These are phyloP conservation scores for Leccinum variicolor DNA, from an alignment of 768 basidiomycete species.

Conservation along the genomic window DNA sequence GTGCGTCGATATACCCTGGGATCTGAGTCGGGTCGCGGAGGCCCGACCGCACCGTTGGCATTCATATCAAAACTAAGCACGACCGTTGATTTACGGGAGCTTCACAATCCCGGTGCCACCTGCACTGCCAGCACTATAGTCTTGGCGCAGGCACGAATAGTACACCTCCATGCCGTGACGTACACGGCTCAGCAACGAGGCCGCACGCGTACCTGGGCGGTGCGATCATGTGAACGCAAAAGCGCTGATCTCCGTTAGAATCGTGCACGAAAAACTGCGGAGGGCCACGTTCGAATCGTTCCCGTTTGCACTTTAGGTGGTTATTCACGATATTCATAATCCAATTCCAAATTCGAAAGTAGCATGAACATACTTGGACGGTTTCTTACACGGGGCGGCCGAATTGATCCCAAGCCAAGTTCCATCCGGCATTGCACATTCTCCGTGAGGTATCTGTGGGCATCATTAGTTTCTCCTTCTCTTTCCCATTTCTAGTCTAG, in stretches of 20 bases:
- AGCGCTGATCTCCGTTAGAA: neutral
- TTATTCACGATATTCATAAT: neutral
- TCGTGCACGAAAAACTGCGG: neutral
- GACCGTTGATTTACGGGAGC: neutral
- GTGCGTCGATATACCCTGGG: neutral
- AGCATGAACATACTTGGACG: neutral
- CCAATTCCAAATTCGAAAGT: slow-evolving; percentile 9
- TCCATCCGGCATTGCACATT: neutral
- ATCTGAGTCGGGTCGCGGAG: neutral
- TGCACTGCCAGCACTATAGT: slow-evolving; percentile 8
- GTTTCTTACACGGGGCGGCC: slow-evolving; percentile 12
- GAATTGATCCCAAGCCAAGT: neutral
- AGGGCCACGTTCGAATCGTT: neutral
- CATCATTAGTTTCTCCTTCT: neutral
- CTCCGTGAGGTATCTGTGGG: neutral
- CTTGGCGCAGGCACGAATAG: slow-evolving; percentile 11
- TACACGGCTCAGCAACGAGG: neutral
- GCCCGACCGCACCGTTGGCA: neutral
- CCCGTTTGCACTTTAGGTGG: neutral
- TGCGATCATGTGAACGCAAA: slow-evolving; percentile 5
- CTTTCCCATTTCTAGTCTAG: neutral
- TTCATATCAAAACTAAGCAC: neutral
- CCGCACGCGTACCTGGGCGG: slow-evolving; percentile 7
- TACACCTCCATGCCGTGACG: slow-evolving; percentile 11
- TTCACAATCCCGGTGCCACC: neutral